These are phyloP conservation scores for Ophiostoma montium DNA, from an alignment of 2,329 filamentous ascomycete species.

Conservation along the genomic window DNA sequence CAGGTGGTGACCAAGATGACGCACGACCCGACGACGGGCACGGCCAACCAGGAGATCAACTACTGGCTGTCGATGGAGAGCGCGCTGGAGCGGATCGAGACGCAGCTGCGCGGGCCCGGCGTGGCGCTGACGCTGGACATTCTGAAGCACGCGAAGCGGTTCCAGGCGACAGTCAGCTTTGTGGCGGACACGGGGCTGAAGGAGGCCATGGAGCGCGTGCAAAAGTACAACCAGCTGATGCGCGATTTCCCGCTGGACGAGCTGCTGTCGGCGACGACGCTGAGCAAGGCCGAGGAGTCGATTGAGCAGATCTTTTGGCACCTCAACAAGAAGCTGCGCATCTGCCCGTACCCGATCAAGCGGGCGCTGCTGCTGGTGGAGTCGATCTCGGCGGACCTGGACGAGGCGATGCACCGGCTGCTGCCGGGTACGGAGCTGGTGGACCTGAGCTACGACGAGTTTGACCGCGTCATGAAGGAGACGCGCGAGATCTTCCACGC, in stretches of 20 bases:
- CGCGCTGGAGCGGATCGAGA: conserved; percentile 80
- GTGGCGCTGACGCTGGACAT: conserved; percentile 87
- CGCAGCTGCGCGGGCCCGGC: conserved; percentile 74
- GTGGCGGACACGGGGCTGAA: conserved; percentile 90
- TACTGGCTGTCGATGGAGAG: conserved; percentile 98
- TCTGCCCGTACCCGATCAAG: conserved; percentile 88
- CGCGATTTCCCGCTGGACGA: conserved; percentile 95
- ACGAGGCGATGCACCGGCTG: conserved; percentile 71
- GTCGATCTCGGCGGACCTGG: conserved; percentile 86
- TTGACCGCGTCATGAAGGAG: conserved; percentile 68
- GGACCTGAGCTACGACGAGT: conserved; percentile 84
- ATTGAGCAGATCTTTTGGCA: conserved; percentile 83
- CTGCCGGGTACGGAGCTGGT: conserved; percentile 79
- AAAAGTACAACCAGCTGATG: conserved; percentile 98
- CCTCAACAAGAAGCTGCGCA: conserved; percentile 93
- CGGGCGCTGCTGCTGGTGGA: conserved; percentile 89
- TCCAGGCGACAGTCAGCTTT: conserved; percentile 95
- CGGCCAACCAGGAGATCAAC: conserved; percentile 94
- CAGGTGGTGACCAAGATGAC: conserved; percentile 92
- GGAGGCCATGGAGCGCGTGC: conserved; percentile 88
- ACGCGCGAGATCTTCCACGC: conserved; percentile 76
- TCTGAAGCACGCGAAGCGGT: conserved; percentile 91
- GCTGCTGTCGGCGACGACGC: conserved; percentile 76
- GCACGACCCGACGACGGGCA: conserved; percentile 59
- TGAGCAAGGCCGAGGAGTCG: conserved; percentile 79